These are phyloP conservation scores for Stachybotrys chartarum DNA, from an alignment of 2,329 filamentous ascomycete species.

Conservation along the genomic window DNA sequence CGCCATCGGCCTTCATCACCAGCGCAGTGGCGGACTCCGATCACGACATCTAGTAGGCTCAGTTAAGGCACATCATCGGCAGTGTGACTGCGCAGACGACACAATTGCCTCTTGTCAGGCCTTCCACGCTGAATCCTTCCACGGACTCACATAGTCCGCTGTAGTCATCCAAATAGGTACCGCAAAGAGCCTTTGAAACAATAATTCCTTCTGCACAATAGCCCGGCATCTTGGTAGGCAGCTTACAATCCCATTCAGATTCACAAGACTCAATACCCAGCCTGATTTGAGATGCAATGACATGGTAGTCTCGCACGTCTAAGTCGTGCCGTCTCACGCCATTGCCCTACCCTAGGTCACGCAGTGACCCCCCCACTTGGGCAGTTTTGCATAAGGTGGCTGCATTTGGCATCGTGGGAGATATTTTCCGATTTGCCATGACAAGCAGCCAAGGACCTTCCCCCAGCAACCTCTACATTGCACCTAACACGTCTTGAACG, in stretches of 20 bases:
- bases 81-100: constrained; percentile 14
- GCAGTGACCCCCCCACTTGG: no score
- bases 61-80: constrained; percentile 9
- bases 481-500: neutral
- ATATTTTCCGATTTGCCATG: neutral
- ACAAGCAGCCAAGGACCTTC: neutral
- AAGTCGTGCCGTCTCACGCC: no score
- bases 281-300: no score
- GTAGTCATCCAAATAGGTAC: constrained; percentile 17
- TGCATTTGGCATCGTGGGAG: no score
- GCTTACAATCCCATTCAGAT: constrained; percentile 11
- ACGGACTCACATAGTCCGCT: constrained; percentile 16
- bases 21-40: neutral
- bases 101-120: constrained; percentile 13
- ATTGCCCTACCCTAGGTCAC: no score
- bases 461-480: neutral
- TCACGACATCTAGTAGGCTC: neutral
- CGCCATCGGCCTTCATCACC: neutral
- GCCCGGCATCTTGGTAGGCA: constrained; percentile 21
- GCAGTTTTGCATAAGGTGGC: no score
- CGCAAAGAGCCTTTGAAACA: constrained; percentile 13
- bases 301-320: no score
- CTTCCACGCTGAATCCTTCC: constrained; percentile 21
- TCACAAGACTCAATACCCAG: no score
- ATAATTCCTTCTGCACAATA: constrained; percentile 10